Evolutionary conservation across 23 red algal species (phyloP).

Genomic region (Agarophyton chilense): DNA sequence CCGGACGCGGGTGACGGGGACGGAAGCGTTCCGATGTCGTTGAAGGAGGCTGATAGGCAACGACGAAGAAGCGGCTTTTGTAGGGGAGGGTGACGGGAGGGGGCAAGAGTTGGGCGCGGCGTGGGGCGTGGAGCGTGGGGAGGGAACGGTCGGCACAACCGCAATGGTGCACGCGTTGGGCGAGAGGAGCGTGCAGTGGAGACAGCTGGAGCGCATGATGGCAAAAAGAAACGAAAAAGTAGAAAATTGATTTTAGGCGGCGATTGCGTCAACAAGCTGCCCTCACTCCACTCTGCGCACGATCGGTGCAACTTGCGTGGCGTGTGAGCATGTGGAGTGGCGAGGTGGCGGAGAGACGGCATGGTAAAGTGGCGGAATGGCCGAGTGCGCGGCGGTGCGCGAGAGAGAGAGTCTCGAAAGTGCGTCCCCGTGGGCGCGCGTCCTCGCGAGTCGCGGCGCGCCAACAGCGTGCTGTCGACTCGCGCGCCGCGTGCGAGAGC

Average conservation of each 20-base stretch:
- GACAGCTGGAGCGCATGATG: not conserved
- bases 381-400: not conserved
- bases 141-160: not conserved
- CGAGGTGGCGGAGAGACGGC: not conserved
- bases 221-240: not conserved
- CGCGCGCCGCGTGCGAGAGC: too few relatives aligned
- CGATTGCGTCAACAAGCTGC: not conserved
- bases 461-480: too few relatives aligned
- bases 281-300: too few relatives aligned
- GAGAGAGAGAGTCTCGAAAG: too few relatives aligned
- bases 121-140: not conserved
- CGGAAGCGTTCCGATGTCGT: not conserved
- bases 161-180: not conserved
- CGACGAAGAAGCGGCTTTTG: not conserved
- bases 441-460: too few relatives aligned
- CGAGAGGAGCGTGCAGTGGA: not conserved
- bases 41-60: too few relatives aligned
- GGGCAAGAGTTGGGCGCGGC: too few relatives aligned
- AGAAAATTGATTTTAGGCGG: constrained; percentile 1
- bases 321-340: not conserved
- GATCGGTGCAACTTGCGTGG: too few relatives aligned
- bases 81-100: not conserved
- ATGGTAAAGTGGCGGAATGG: not conserved
- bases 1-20: not conserved
- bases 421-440: too few relatives aligned